Evolutionary conservation across 805 yeast genomes (phyloP), one percentile per base, ranked within the genome.

Genomic region (Blastobotrys attinorum): DNA sequence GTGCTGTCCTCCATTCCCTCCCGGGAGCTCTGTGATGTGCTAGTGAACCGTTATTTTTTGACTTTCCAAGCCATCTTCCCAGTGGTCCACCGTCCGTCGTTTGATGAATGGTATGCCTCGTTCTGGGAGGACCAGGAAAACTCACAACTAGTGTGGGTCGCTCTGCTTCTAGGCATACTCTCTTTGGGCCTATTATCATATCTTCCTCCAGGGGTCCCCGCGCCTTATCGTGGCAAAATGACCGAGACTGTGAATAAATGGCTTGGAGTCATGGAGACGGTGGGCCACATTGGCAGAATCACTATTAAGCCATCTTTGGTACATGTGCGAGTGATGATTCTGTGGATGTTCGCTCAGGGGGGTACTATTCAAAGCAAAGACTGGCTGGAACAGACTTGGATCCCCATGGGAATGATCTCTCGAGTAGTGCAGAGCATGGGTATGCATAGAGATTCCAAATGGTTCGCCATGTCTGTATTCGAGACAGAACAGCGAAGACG

Each of bases 391-490:
- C 47, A 46, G 31, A 45, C 56, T 6, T 61, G 61, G 61, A 49
- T 57, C 4, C 45, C 59, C 2, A 47, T 56, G 38, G 63, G 64
- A 2, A 39, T 55, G 22, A 34, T 61, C 6, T 48, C 57, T 3
- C 53, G 63, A 7, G 54, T 56, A 6, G 57, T 61, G 2, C 64
- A 59, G 45, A 51, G 58, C 4, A 61, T 61, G 65, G 65, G 65
- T 7, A 47, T 61, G n/a, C 64, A 61, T 42, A 49, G 65, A 17
- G 65, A 61, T 39, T 62, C 65, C 5, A 53, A 53, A 22, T 59
- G 61, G 61, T 61, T 61, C 47, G 49, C 45, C 23, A 42, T 61
- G 39, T 45, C 61, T 7, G 51, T 54, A 7, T 59, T 53, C 36
- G 63, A 61, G 36, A 50, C 57, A 3, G 64, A 61, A 27, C 50